Evolutionary conservation across 2,329 filamentous ascomycete genomes (phyloP).

Genomic region (Pseudonectria foliicola): DNA sequence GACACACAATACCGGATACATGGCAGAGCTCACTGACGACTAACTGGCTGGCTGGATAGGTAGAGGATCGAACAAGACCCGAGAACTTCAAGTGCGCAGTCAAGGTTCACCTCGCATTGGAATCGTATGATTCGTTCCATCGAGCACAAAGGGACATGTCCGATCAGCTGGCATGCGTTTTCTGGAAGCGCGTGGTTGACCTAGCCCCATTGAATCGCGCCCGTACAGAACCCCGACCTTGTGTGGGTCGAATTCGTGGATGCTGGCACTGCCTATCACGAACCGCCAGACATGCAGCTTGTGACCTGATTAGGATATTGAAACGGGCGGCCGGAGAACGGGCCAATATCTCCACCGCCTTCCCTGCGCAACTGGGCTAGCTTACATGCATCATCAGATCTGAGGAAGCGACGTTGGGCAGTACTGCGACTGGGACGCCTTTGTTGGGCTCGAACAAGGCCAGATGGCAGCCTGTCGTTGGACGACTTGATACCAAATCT

Average conservation of each 20-base stretch:
- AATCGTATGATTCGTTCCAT: neutral
- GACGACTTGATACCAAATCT: conserved; percentile 24
- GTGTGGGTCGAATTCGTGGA: conserved; percentile 10
- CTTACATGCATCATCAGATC: conserved; percentile 15
- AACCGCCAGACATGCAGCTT: conserved; percentile 12
- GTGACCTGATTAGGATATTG: conserved; percentile 19
- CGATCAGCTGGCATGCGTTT: neutral
- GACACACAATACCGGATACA: too few species aligned
- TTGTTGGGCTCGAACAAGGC: conserved; percentile 26
- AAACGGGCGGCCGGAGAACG: conserved; percentile 11
- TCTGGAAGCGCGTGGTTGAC: conserved; percentile 9
- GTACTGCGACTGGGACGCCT: conserved; percentile 12
- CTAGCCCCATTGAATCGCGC: conserved; percentile 13
- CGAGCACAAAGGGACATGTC: neutral
- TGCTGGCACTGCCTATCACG: conserved; percentile 6
- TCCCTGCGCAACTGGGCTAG: conserved; percentile 14
- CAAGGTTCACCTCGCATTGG: too few species aligned
- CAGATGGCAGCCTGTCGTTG: conserved; percentile 42
- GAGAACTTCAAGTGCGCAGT: too few species aligned
- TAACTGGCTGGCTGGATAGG: too few species aligned
- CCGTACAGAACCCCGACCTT: conserved; percentile 4
- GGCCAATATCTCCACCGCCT: conserved; percentile 17
- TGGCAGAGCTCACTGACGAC: too few species aligned
- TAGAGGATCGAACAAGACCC: too few species aligned
- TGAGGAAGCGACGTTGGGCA: conserved; percentile 14